Evolutionary conservation across 2,329 filamentous ascomycete species (phyloP).

Genomic region (Coniochaeta prunicola): DNA sequence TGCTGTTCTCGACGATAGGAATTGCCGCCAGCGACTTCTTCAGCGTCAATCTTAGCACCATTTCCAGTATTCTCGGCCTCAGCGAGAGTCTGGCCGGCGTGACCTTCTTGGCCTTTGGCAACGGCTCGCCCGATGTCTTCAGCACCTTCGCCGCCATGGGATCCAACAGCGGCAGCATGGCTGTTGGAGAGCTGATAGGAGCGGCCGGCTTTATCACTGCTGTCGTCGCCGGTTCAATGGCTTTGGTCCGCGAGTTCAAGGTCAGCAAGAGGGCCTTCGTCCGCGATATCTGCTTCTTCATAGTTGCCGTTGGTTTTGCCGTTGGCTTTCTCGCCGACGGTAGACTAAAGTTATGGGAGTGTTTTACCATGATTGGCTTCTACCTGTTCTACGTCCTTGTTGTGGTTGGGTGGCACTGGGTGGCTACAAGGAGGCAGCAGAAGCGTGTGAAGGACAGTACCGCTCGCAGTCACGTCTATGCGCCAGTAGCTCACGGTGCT

Average conservation of each 20-base stretch:
- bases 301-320: conserved; percentile 77
- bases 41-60: conserved; percentile 92
- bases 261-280: conserved; percentile 87
- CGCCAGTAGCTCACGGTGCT: conserved; percentile 38
- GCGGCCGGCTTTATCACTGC: conserved; percentile 94
- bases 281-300: conserved; percentile 87
- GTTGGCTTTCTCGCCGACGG: conserved; percentile 85
- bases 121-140: conserved; percentile 96
- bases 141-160: conserved; percentile 98
- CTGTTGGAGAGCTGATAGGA: conserved; percentile 89
- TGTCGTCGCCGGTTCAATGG: conserved; percentile 96
- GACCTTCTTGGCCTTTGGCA: conserved; percentile 93
- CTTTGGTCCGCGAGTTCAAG: conserved; percentile 87
- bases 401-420: conserved; percentile 92
- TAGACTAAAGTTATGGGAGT: conserved; percentile 80
- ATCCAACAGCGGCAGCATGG: conserved; percentile 94
- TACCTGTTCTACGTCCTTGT: conserved; percentile 85
- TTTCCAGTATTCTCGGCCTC: conserved; percentile 80
- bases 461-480: conserved; percentile 67
- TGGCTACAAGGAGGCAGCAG: conserved; percentile 54
- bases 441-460: conserved; percentile 60
- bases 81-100: conserved; percentile 95
- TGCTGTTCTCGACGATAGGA: conserved; percentile 94
- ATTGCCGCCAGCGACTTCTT: conserved; percentile 98
- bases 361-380: conserved; percentile 79